Base-by-base conservation (phyloP, 2,329 filamentous ascomycete species). In the Penicillium sclerotiorum region DNA sequence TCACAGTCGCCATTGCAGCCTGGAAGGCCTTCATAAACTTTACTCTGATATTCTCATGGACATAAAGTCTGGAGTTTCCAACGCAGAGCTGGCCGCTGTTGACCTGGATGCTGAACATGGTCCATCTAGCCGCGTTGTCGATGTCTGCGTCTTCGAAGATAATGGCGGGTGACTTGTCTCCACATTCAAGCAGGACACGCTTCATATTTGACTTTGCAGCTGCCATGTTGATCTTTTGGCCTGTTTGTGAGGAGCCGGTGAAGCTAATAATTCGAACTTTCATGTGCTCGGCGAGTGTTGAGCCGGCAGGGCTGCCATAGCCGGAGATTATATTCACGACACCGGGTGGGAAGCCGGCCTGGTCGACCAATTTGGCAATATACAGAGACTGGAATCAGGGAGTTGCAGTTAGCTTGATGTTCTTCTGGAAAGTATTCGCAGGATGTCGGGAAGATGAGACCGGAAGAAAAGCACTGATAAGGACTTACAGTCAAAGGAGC, bases 21-120 rank as follows among this genome's bases (percentile, higher is more conserved):
- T 88, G 91, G 83, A 94, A 94, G 20, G 82, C 78, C 60, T 80
- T 76, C 46, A 92, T 73, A 73, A 95, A 95, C 76, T 89, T 85
- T 75, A 94, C 88, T 73, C 92, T 92, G 71, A 95, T 86, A 51
- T 79, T 78, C 64, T 93, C 89, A 69, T 95, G 89, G 38, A 95
- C 89, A 73, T 90, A 93, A 69, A 95, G 81, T 63, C 90, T 73
- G 8, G 79, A 80, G 53, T 80, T 83, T 0, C 82, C 81, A 64
- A 83, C 78, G 67, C 84, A 86, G 1, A 79, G 75, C 59, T 87
- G 83, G 0, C 83, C 82, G 45, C 77, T 78, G 61, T 83, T 77
- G 53, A 71, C 72, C 50, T 78, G 74, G 43, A 85, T 76, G 53
- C 81, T 82, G 53, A 69, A 69, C 9, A 67, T 64, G 40, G 69